Evolutionary conservation across 345 rosid genomes (phyloP).

Genomic region (Pugionium cornutum): DNA sequence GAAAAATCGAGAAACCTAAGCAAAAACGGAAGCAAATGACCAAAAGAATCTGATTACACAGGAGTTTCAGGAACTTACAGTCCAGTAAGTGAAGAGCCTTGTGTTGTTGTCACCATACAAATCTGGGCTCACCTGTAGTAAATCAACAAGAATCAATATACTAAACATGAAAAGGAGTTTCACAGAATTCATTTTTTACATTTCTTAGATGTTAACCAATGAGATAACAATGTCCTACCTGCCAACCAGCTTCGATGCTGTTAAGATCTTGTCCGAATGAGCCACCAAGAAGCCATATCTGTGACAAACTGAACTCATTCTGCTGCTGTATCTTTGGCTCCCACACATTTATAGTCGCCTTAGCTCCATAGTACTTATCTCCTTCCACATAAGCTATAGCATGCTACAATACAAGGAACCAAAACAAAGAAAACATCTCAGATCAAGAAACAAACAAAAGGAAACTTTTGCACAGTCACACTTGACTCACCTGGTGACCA

Average conservation of each 20-base stretch:
- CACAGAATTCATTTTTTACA: constrained; percentile 27
- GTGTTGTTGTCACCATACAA: constrained; percentile 99
- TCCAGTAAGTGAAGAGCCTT: constrained; percentile 99
- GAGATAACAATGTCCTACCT: constrained; percentile 49
- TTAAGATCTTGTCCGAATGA: constrained; percentile 98
- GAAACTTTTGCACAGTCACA: constrained; percentile 7
- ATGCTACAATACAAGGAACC: constrained; percentile 56
- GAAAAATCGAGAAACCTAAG: background rate
- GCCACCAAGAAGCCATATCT: constrained; percentile 96
- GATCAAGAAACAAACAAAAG: constrained; percentile 22
- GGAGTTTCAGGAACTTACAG: constrained; percentile 58
- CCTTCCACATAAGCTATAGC: constrained; percentile 97
- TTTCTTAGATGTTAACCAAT: background rate
- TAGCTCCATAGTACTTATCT: constrained; percentile 85
- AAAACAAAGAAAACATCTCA: constrained; percentile 21
- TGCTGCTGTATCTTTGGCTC: constrained; percentile 92
- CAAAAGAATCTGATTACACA: background rate
- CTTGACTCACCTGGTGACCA: constrained; percentile 78
- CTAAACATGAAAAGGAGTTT: constrained; percentile 4
- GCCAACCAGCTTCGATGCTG: constrained; percentile 99
- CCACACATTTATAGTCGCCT: constrained; percentile 97
- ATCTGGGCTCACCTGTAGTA: constrained; percentile 60
- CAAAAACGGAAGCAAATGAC: background rate
- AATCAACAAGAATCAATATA: constrained; percentile 15
- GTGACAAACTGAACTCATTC: constrained; percentile 97